phyloP scores from a whole-genome alignment of 1,284 basidiomycete genomes.

The Cryptococcus sp. region DNA sequence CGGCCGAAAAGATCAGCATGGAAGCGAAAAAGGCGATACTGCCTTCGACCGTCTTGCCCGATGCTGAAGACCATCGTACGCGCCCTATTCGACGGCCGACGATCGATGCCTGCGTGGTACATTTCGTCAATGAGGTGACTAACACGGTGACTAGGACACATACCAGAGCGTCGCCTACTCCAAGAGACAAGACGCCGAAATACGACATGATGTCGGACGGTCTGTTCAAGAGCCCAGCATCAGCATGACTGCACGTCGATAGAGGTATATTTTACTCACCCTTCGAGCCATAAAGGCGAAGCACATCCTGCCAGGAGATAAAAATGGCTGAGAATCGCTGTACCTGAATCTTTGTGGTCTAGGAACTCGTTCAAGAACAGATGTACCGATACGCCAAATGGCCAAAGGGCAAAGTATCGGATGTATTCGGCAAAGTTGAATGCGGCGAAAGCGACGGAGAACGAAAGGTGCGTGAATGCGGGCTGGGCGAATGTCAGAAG shows the following conservation, averaged over 20 bases:
- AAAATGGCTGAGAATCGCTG: conserved; percentile 95
- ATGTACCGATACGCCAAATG: conserved; percentile 90
- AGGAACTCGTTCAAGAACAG: conserved; percentile 97
- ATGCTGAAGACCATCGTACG: conserved; percentile 77
- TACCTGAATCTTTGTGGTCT: conserved; percentile 92
- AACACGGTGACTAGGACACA: conserved; percentile 38
- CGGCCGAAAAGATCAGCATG: conserved; percentile 68
- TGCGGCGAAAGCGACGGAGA: conserved; percentile 87
- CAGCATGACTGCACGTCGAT: not conserved
- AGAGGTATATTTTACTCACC: conserved; percentile 58
- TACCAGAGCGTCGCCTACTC: conserved; percentile 90
- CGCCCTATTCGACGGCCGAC: conserved; percentile 81
- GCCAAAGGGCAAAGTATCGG: conserved; percentile 97
- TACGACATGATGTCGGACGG: conserved; percentile 72
- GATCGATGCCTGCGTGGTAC: conserved; percentile 71
- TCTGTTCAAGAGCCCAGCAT: conserved; percentile 52
- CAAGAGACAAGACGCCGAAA: conserved; percentile 87
- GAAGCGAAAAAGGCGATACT: conserved; percentile 77
- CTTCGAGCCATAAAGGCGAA: conserved; percentile 91
- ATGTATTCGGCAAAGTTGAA: conserved; percentile 97
- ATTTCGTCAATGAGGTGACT: not conserved
- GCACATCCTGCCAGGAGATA: conserved; percentile 96
- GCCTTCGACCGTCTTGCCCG: conserved; percentile 89
- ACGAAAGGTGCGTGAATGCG: conserved; percentile 91
- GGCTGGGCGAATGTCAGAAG: conserved; percentile 61